Conservation (phyloP, 2,329 filamentous ascomycete species). For the Fusarium drepaniforme region DNA sequence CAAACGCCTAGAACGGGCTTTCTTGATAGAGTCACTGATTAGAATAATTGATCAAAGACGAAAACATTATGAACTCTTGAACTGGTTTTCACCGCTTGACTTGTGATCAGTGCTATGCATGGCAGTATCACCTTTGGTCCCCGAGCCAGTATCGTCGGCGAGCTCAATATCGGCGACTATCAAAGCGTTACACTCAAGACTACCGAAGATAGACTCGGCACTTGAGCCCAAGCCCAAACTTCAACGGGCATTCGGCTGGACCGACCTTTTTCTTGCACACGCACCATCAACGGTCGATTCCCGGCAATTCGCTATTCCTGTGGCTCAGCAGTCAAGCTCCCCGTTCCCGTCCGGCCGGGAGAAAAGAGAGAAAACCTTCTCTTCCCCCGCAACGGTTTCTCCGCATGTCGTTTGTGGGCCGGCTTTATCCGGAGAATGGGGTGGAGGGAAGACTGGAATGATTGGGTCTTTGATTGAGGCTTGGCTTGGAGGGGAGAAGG, state of each 20-base stretch:
- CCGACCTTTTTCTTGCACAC: constrained; percentile 13
- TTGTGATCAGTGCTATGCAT: not conserved
- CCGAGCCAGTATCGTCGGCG: not conserved
- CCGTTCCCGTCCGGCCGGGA: constrained; percentile 26
- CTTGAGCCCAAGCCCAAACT: not conserved
- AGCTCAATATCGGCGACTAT: not conserved
- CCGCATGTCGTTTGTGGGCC: constrained; percentile 7
- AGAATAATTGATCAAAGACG: constrained; percentile 39
- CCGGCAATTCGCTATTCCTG: constrained; percentile 35
- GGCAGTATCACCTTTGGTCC: not conserved
- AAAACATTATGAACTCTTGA: constrained; percentile 15
- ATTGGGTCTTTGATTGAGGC: not conserved
- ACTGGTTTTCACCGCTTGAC: not conserved
- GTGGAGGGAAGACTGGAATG: not conserved
- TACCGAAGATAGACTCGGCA: not conserved
- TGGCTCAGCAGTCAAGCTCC: constrained; percentile 2
- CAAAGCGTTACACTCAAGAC: not conserved
- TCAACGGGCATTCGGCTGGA: constrained; percentile 12
- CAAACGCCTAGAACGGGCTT: constrained; percentile 45
- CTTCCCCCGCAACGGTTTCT: constrained; percentile 14
- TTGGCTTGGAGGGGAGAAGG: not conserved
- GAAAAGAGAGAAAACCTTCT: not conserved
- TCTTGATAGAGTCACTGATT: constrained; percentile 43
- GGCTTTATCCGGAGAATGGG: constrained; percentile 4
- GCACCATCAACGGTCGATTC: constrained; percentile 16